Conservation (phyloP, 192 early-diverging fungal genomes). For the Umbelopsis sp. region DNA sequence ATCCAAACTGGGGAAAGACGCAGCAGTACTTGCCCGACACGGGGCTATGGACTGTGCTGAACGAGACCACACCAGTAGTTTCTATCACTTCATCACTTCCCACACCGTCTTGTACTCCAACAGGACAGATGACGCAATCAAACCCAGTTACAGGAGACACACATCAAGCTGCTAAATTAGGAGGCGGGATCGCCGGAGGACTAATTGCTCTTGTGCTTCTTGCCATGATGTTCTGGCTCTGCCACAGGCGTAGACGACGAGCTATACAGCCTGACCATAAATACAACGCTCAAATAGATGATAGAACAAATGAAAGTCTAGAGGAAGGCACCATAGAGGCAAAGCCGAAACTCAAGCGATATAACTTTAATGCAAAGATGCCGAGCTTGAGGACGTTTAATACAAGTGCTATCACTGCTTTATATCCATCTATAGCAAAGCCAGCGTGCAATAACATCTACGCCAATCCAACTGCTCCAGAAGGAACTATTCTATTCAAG, state of each 20-base stretch:
- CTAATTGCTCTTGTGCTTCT: neutral
- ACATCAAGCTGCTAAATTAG: slow-evolving; percentile 15
- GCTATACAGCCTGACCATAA: neutral
- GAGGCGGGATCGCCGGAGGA: neutral
- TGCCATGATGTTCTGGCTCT: neutral
- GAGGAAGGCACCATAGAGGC: neutral
- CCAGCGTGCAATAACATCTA: slow-evolving; percentile 1
- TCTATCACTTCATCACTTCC: neutral
- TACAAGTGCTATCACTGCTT: slow-evolving; percentile 4
- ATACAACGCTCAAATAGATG: neutral
- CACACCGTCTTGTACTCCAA: slow-evolving; percentile 12
- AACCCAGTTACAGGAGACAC: slow-evolving; percentile 2
- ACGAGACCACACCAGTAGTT: neutral
- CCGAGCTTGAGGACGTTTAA: slow-evolving; percentile 10
- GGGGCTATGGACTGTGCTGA: neutral
- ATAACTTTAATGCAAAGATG: slow-evolving; percentile 2
- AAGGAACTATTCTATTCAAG: neutral
- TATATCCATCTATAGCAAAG: slow-evolving; percentile 3
- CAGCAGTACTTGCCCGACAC: neutral
- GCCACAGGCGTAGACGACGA: slow-evolving; percentile 13
- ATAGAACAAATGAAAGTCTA: neutral
- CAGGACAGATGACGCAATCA: slow-evolving; percentile 14
- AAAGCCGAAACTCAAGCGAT: neutral
- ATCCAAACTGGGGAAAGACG: slow-evolving; percentile 11
- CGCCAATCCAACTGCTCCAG: slow-evolving; percentile 3